Evolutionary conservation across 73 alveolate genomes (phyloP), one percentile per base, ranked within the genome.

Genomic region (Paramecium sexaurelia): DNA sequence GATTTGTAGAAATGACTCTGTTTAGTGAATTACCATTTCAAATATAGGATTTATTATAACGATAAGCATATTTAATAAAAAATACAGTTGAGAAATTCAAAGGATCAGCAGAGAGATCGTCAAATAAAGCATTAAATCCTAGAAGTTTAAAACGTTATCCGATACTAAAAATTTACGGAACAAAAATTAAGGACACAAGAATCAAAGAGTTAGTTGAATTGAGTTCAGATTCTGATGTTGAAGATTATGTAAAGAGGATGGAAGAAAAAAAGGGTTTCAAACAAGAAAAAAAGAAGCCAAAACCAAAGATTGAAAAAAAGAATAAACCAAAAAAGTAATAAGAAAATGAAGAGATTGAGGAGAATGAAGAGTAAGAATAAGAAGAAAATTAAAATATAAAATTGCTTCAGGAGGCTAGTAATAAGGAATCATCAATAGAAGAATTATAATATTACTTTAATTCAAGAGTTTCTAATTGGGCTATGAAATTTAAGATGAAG

Each of bases 191-290:
- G 47, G 83, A 66, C 13, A 24, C 4, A 1, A 32, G 4, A 66
- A 32, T 29, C 1, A 29, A 66, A 10, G 37, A 66, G 17, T 19
- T 29, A 6, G 83, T 29, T 15, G 83, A 66, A 22, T 26, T 66
- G 83, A 66, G 83, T 32, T 66, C 83, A 10, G 83, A 66, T 66
- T 66, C 83, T 6, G 83, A 66, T 26, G 83, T 66, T 10, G 83
- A 66, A 26, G 83, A 66, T 26, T 66, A 66, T 66, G 43, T 66
- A 10, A 66, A 29, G 4, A 29, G 43, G 7, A 66, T 26, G 43
- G 67, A 51, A 66, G 47, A 26, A 26, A 13, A 15, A 51, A 51
- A 51, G 32, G 67, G 67, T 51, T 6, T 51, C 22, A 17, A 17
- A 51, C 67, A 51, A 17, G 67, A 51, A 51, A 51, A 51, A 29